Base-by-base conservation (phyloP, 208 protist species). In the Tritrichomonas musculus region DNA sequence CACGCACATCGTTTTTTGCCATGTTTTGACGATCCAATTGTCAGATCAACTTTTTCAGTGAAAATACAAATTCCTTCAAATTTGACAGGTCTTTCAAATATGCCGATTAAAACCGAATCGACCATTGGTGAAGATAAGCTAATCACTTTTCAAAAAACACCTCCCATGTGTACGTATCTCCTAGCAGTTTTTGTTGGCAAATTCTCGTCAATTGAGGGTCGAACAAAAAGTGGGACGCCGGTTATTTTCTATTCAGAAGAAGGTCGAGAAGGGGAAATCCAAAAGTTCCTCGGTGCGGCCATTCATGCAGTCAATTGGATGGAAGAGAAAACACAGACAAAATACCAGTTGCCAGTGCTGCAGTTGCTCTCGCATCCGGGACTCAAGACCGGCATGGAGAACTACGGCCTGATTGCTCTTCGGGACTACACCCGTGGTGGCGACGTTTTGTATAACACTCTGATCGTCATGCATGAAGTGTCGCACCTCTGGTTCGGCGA, bases 1-100 rank as follows among this genome's bases (percentile, higher is more conserved):
- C 55, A 94, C 39, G 94, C 94, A 39, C 92, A 93, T 44, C 50
- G 80, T 41, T 17, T 41, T 27, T 93, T 95, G 1, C 94, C 94
- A 53, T 95, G 94, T 93, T 95, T 93, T 80, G 94, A 95, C 50
- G 94, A 95, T 36, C 84, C 84, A 72, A n/a, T 66, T 17, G 30
- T 49, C 33, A 44, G 66, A 92, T 27, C 41, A 14, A 41, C 41
- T n/a, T n/a, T n/a, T n/a, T n/a, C n/a, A n/a, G n/a, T n/a, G n/a
- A n/a, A n/a, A n/a, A n/a, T n/a, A n/a, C 84, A 47, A 0, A 30
- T 50, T 66, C 84, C 84, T 22, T 27, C n/a, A 4, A 25, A 92
- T 13, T 50, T 92, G 14, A 69, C 33, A 50, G 39, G 27, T 27
- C 49, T 92, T 20, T 66, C 49, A 0, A 92, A 92, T 50, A 92